phyloP scores from a whole-genome alignment of 352 stramenopile genomes.

The Phytopythium aichiense region DNA sequence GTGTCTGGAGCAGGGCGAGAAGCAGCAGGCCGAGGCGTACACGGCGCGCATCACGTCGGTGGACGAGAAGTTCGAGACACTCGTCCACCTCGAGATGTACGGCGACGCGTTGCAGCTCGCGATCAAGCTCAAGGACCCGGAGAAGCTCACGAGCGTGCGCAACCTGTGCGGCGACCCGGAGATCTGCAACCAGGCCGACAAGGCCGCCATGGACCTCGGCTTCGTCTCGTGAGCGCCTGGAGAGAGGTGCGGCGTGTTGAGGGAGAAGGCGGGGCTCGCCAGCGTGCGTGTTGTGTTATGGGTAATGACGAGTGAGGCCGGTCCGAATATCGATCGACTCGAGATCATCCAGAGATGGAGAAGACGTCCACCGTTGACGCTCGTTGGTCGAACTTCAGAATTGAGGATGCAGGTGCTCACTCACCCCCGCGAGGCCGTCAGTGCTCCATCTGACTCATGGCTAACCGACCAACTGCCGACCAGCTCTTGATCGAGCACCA shows the following conservation, averaged over 20 bases:
- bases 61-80: conserved; percentile 87
- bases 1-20: conserved; percentile 72
- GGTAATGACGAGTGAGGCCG: background rate
- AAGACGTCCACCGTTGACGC: too few species aligned
- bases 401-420: too few species aligned
- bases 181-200: conserved; percentile 76
- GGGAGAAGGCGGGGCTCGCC: background rate
- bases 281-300: background rate
- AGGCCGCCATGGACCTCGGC: conserved; percentile 73
- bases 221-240: conserved; percentile 55
- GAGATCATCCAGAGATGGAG: too few species aligned
- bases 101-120: conserved; percentile 72
- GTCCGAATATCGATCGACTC: too few species aligned
- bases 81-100: conserved; percentile 85
- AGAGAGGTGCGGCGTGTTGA: background rate
- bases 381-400: too few species aligned
- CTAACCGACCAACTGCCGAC: too few species aligned
- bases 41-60: conserved; percentile 74
- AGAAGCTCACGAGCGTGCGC: conserved; percentile 83
- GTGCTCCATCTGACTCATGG: too few species aligned
- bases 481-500: too few species aligned
- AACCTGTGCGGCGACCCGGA: conserved; percentile 71
- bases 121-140: conserved; percentile 82
- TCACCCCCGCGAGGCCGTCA: too few species aligned
- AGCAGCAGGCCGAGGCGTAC: conserved; percentile 79